These are phyloP conservation scores for Cladosporium sp. DNA, from an alignment of 2,329 filamentous ascomycete genomes.

Conservation along the genomic window DNA sequence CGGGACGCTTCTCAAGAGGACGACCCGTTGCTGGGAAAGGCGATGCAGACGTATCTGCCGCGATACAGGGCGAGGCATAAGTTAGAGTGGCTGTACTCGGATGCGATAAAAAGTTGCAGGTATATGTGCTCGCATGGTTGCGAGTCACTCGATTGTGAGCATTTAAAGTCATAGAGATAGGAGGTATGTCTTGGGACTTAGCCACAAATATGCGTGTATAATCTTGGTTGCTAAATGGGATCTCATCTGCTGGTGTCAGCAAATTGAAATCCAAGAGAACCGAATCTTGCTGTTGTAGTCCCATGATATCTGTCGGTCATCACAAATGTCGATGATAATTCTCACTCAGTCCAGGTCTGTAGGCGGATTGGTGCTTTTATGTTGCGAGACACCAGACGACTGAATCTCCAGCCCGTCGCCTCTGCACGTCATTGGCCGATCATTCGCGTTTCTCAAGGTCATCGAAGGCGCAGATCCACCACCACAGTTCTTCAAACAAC, in stretches of 20 bases:
- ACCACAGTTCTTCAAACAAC: background rate
- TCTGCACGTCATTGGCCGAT: conserved; percentile 10
- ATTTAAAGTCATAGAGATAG: background rate
- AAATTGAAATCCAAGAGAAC: no score
- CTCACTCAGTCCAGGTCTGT: no score
- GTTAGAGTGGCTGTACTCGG: background rate
- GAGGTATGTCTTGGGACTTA: no score
- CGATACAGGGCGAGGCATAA: background rate
- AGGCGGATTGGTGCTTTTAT: no score
- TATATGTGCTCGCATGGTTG: background rate
- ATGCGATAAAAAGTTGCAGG: background rate
- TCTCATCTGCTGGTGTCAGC: background rate
- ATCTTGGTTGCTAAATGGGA: background rate
- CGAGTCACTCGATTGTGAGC: background rate
- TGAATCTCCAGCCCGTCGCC: background rate
- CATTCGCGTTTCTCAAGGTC: conserved; percentile 3
- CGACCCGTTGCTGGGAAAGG: background rate
- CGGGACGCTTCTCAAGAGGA: background rate
- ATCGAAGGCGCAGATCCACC: background rate
- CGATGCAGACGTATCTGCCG: background rate
- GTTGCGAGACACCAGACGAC: no score
- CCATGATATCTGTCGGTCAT: no score
- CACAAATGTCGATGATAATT: no score
- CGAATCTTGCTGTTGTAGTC: no score
- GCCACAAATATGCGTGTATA: background rate